Conservation (phyloP, 1,284 basidiomycete genomes). For the Coniferiporia weirii region DNA sequence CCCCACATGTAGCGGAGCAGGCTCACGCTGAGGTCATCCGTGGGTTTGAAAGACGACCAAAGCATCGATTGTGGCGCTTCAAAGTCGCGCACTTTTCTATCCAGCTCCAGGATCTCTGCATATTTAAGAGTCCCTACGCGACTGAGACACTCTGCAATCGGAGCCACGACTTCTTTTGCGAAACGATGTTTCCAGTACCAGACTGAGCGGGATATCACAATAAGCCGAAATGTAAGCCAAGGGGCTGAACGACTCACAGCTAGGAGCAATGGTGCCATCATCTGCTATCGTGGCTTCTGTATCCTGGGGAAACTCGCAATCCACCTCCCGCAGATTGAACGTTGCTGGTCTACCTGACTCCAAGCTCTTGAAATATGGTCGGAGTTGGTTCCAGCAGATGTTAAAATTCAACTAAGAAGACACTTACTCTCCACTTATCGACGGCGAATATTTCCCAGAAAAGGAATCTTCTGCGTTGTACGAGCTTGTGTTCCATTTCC, state of each 20-base stretch:
- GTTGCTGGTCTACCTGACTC: constrained; percentile 16
- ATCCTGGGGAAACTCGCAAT: constrained; percentile 18
- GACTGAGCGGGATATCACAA: neutral
- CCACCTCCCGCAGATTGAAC: constrained; percentile 12
- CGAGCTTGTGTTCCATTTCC: constrained; percentile 23
- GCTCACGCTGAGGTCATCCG: neutral
- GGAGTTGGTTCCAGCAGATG: neutral
- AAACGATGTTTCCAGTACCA: constrained; percentile 13
- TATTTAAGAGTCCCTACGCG: constrained; percentile 8
- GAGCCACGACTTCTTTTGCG: constrained; percentile 6
- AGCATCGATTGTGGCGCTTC: neutral
- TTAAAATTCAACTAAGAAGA: neutral
- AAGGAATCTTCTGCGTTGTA: constrained; percentile 23
- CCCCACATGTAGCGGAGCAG: constrained; percentile 6
- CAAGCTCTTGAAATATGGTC: constrained; percentile 6
- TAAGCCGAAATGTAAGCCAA: neutral
- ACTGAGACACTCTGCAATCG: constrained; percentile 9
- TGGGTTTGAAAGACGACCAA: neutral
- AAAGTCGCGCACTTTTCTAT: constrained; percentile 15
- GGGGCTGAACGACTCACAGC: constrained; percentile 2
- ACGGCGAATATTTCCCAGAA: constrained; percentile 26
- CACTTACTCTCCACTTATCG: constrained; percentile 16
- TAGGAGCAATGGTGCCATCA: constrained; percentile 2
- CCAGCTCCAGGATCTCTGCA: constrained; percentile 16
- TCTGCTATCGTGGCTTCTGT: constrained; percentile 4